These are phyloP conservation scores for Trametes versicolor DNA, from an alignment of 1,284 basidiomycete species.

Conservation along the genomic window DNA sequence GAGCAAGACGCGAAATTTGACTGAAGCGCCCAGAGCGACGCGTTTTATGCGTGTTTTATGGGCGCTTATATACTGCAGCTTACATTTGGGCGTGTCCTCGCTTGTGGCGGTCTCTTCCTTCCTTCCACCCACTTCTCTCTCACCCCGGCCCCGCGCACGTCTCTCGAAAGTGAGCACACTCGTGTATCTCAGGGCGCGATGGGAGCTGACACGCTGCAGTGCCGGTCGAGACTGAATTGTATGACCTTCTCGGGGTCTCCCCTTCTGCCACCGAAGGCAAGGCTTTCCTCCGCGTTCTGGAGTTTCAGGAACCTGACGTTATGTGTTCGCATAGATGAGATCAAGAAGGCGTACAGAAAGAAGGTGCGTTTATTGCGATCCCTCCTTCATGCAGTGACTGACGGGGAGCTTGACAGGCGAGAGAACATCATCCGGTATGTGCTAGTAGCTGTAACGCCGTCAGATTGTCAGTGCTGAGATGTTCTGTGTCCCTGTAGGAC, in stretches of 20 bases:
- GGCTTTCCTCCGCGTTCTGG: conserved; percentile 7
- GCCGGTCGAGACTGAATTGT: conserved; percentile 78
- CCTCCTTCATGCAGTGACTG: conserved; percentile 28
- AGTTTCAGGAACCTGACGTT: conserved; percentile 22
- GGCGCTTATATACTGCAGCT: conserved; percentile 5
- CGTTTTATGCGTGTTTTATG: conserved; percentile 23
- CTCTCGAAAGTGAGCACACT: background rate
- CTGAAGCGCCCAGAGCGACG: conserved; percentile 17
- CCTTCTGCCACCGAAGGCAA: conserved; percentile 77
- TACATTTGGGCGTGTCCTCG: background rate
- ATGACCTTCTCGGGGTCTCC: conserved; percentile 82
- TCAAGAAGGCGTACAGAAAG: conserved; percentile 93
- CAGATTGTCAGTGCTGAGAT: conserved; percentile 5
- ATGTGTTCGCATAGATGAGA: conserved; percentile 68
- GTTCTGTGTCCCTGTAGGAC: conserved; percentile 54
- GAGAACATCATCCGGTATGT: conserved; percentile 90
- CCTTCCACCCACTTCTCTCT: background rate
- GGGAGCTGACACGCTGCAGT: conserved; percentile 51
- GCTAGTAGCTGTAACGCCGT: conserved; percentile 7
- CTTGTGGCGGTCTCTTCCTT: conserved; percentile 9
- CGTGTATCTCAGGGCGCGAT: no score
- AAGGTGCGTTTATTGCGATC: conserved; percentile 62
- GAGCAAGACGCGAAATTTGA: conserved; percentile 28
- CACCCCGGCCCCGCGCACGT: background rate
- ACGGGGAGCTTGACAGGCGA: conserved; percentile 64